Percentiles rank a stretch among this genome's conserved stretches.
These are phyloP conservation scores for Parmelia sp. DNA, from an alignment of 495 filamentous ascomycete species.

Conservation along the genomic window DNA sequence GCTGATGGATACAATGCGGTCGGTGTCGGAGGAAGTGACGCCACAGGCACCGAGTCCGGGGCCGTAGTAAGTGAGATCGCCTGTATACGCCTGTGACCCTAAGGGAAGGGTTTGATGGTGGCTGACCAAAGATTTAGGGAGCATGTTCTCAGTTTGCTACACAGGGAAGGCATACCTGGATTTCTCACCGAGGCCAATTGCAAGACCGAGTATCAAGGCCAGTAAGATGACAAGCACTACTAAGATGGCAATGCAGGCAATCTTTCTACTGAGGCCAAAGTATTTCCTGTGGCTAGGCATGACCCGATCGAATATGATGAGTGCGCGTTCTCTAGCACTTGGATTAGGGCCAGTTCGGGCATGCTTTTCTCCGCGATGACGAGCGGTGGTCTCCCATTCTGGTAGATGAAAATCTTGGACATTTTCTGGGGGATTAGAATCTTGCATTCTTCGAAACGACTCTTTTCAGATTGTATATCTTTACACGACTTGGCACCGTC, in stretches of 20 bases:
- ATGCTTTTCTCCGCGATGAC: conserved; percentile 7
- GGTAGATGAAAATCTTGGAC: neutral
- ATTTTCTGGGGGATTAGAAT: neutral
- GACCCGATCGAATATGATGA: neutral
- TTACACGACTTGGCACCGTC: neutral
- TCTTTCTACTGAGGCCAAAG: conserved; percentile 6
- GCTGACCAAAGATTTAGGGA: conserved; percentile 34
- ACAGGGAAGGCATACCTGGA: conserved; percentile 15
- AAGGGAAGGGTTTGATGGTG: conserved; percentile 37
- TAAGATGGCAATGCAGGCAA: conserved; percentile 23
- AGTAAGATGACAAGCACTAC: conserved; percentile 36
- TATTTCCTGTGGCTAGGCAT: conserved; percentile 8
- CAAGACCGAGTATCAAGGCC: conserved; percentile 50
- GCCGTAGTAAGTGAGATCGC: conserved; percentile 66
- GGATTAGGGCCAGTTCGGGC: neutral
- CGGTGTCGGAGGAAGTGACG: conserved; percentile 41
- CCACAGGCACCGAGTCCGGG: conserved; percentile 70
- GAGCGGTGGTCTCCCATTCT: conserved; percentile 10
- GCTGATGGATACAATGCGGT: conserved; percentile 60
- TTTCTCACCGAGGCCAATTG: conserved; percentile 42
- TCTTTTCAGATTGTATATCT: neutral
- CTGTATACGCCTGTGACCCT: conserved; percentile 43
- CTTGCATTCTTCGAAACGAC: neutral
- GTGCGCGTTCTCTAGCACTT: neutral
- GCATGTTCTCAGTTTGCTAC: conserved; percentile 20